A percentile compares a stretch with the other conserved stretches of the same genome.
These are phyloP conservation scores for Fragaria vesca DNA, from an alignment of 306 rosid genomes.

Conservation along the genomic window DNA sequence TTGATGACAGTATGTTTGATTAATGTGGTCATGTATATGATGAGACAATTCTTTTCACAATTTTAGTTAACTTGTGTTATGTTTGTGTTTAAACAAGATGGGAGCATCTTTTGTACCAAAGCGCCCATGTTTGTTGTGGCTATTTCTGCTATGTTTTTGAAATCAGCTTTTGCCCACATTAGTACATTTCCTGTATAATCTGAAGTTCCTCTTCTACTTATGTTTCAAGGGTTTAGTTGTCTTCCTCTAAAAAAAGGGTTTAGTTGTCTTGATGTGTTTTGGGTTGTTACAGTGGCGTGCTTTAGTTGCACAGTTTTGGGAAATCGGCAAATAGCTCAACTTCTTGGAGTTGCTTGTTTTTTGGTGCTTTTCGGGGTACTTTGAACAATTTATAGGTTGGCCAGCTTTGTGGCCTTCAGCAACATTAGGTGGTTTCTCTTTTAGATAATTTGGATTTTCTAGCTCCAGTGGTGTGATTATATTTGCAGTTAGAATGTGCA, in stretches of 20 bases:
- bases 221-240: not conserved
- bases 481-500: not conserved
- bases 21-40: no score
- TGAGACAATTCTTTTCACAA: no score
- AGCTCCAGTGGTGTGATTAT: not conserved
- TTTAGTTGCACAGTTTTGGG: not conserved
- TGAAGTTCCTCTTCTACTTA: not conserved
- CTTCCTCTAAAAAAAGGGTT: no score
- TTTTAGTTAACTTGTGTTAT: no score
- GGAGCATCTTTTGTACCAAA: no score
- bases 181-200: not conserved
- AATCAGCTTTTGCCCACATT: not conserved
- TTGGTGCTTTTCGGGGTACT: not conserved
- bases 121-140: not conserved
- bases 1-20: no score
- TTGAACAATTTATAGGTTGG: not conserved
- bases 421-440: not conserved
- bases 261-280: not conserved
- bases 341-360: not conserved
- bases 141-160: not conserved
- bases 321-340: not conserved
- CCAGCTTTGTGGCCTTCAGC: not conserved
- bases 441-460: not conserved
- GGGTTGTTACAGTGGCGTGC: not conserved
- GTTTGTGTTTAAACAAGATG: no score